Conservation (phyloP, 176 grass and related monocot species). For the Olyra latifolia region DNA sequence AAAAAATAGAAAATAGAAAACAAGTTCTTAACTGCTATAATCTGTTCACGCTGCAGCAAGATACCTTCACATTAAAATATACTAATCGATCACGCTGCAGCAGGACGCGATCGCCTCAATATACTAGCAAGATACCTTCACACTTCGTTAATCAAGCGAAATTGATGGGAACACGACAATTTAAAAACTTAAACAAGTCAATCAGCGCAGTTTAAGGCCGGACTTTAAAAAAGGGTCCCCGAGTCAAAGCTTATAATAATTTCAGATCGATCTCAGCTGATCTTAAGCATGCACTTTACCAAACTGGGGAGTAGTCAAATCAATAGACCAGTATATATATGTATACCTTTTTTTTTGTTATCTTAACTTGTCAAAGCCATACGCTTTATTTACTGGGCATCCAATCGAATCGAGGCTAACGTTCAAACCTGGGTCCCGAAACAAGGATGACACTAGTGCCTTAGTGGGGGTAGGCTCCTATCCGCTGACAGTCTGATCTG, state of each 20-base stretch:
- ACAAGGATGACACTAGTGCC: no score
- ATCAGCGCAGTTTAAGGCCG: constrained; percentile 6
- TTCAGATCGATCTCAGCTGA: constrained; percentile 23
- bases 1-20: no score
- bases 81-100: background rate
- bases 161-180: background rate
- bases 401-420: constrained; percentile 18
- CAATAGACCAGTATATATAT: no score
- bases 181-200: constrained; percentile 4
- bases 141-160: background rate
- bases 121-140: background rate
- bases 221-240: background rate
- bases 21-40: no score
- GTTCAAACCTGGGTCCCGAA: background rate
- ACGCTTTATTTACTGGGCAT: constrained; percentile 22
- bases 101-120: background rate
- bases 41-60: no score
- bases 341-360: background rate
- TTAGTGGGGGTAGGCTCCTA: constrained; percentile 44
- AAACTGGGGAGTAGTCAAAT: background rate
- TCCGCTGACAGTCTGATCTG: background rate
- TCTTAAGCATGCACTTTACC: background rate
- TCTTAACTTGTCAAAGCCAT: background rate
- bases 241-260: constrained; percentile 21
- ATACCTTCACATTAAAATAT: no score